Evolutionary conservation across 139 green algal genomes (phyloP).

Genomic region (Chlamydomonas sphaeroides): DNA sequence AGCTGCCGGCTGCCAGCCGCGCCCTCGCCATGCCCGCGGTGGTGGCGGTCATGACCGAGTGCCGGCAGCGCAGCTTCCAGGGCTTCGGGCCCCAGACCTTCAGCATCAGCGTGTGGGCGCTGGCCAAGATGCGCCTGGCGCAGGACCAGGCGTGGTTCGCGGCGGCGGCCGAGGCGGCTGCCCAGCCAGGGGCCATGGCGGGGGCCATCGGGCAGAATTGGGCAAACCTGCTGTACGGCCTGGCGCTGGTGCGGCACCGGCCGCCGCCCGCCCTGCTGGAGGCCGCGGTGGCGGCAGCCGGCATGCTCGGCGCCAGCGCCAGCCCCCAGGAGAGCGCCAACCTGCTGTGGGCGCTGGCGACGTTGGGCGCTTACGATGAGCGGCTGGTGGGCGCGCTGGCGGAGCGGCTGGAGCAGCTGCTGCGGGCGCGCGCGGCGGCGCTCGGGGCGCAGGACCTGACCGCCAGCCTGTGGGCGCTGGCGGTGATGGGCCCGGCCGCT

Average conservation of each 20-base stretch:
- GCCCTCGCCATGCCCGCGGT: too few relatives aligned
- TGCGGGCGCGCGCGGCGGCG: not conserved
- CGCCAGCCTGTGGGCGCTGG: not conserved
- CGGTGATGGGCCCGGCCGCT: not conserved
- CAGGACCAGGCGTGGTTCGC: not conserved
- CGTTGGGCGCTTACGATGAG: not conserved
- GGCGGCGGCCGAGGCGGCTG: not conserved
- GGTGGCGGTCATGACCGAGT: not conserved
- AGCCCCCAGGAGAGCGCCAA: not conserved
- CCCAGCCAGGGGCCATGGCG: not conserved
- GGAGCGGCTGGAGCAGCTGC: not conserved
- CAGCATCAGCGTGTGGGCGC: constrained; percentile 2
- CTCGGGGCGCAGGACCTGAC: not conserved
- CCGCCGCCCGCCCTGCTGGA: not conserved
- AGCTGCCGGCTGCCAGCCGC: not conserved
- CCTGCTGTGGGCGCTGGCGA: constrained; percentile 7
- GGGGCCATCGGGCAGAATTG: not conserved
- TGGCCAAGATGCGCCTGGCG: not conserved
- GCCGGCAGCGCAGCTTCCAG: not conserved
- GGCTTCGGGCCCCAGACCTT: not conserved
- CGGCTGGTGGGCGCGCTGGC: not conserved
- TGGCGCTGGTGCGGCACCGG: not conserved
- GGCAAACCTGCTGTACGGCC: not conserved
- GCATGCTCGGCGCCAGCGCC: too few relatives aligned
- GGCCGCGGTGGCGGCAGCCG: too few relatives aligned